Conservation (phyloP, 805 yeast species). For the Spathaspora passalidarum region DNA sequence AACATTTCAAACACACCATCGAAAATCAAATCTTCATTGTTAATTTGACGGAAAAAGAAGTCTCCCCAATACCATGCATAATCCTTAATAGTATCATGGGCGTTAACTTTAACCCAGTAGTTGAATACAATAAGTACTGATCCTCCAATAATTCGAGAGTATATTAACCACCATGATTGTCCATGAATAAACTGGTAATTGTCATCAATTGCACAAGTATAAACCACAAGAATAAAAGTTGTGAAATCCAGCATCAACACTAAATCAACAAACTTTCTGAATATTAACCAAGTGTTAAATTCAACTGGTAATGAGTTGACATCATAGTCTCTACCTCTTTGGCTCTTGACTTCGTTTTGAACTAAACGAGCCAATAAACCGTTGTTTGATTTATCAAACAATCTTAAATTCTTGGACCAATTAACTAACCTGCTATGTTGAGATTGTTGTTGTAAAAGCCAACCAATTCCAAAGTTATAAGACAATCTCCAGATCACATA, state of each 20-base stretch:
- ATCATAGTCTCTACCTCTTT: conserved; percentile 34
- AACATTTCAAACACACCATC: conserved; percentile 89
- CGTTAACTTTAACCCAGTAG: conserved; percentile 82
- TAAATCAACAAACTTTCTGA: conserved; percentile 75
- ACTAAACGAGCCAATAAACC: conserved; percentile 37
- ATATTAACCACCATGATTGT: conserved; percentile 44
- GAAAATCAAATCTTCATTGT: conserved; percentile 65
- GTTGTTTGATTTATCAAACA: conserved; percentile 23
- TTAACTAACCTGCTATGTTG: conserved; percentile 51
- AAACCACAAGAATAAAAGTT: conserved; percentile 66
- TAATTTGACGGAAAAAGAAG: conserved; percentile 72
- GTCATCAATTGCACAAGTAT: conserved; percentile 39
- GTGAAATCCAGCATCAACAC: conserved; percentile 83
- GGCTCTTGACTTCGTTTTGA: conserved; percentile 31
- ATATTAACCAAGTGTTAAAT: conserved; percentile 79
- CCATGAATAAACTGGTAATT: conserved; percentile 32
- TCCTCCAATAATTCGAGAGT: conserved; percentile 59
- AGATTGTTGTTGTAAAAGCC: conserved; percentile 63
- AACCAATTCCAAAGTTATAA: conserved; percentile 81
- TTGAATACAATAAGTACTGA: conserved; percentile 62
- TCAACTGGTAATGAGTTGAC: conserved; percentile 53
- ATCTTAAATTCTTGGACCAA: conserved; percentile 40
- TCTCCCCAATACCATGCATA: conserved; percentile 97
- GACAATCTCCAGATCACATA: conserved; percentile 73
- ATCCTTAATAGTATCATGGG: conserved; percentile 84